These are phyloP conservation scores for Alternaria atra DNA, from an alignment of 2,329 filamentous ascomycete species.

Conservation along the genomic window DNA sequence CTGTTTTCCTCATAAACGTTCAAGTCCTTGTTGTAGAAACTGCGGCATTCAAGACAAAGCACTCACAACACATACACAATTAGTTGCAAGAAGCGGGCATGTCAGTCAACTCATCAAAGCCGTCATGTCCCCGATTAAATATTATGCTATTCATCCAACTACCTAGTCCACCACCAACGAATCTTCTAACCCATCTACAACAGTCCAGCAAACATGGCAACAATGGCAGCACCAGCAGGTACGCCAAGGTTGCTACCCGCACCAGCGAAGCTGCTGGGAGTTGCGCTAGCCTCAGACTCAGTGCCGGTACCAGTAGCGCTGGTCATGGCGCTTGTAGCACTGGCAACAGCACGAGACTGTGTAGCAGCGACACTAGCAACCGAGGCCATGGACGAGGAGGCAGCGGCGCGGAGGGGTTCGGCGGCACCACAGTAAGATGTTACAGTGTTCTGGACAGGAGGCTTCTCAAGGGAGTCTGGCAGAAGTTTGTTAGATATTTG, in stretches of 20 bases:
- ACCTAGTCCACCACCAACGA: not conserved
- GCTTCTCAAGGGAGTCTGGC: conserved; percentile 49
- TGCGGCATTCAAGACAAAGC: not conserved
- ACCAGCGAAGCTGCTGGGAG: conserved; percentile 26
- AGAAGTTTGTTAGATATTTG: not conserved
- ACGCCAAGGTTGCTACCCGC: conserved; percentile 19
- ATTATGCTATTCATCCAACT: conserved; percentile 10
- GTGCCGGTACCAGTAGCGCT: conserved; percentile 3
- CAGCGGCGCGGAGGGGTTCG: conserved; percentile 41
- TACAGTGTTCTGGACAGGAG: conserved; percentile 47
- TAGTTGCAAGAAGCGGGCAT: not conserved
- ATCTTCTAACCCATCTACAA: conserved; percentile 19
- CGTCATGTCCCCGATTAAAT: conserved; percentile 10
- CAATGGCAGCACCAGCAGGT: conserved; percentile 37
- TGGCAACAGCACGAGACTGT: conserved; percentile 17
- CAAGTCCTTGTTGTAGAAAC: not conserved
- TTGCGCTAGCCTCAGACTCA: conserved; percentile 3
- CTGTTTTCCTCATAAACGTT: not conserved
- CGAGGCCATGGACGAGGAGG: conserved; percentile 25
- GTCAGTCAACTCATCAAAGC: not conserved
- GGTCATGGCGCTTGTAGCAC: conserved; percentile 6
- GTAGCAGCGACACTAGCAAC: conserved; percentile 34
- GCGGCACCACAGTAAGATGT: conserved; percentile 55
- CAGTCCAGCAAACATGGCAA: conserved; percentile 28
- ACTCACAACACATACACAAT: not conserved